A percentile compares a stretch with the other conserved stretches of the same genome.
These are phyloP conservation scores for Skeletonema potamos DNA, from an alignment of 108 stramenopile genomes.

Conservation along the genomic window DNA sequence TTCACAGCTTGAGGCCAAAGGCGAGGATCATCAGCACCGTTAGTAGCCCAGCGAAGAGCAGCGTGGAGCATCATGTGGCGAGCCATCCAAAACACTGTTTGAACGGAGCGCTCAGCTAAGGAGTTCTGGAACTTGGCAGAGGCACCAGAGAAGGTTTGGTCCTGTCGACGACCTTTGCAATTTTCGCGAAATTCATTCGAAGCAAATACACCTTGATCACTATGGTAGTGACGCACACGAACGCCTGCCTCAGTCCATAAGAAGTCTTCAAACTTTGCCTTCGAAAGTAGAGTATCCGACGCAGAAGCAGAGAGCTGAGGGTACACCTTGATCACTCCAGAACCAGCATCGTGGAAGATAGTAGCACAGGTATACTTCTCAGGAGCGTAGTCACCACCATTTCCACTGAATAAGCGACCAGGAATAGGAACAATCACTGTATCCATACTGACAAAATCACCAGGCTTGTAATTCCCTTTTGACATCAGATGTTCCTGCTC, in stretches of 20 bases:
- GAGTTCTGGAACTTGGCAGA: constrained; percentile 53
- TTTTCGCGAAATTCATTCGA: constrained; percentile 1
- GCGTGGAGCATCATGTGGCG: constrained; percentile 45
- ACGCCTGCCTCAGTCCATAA: constrained; percentile 5
- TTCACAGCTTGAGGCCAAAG: constrained; percentile 57
- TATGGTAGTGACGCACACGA: constrained; percentile 20
- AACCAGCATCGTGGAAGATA: constrained; percentile 43
- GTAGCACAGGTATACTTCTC: constrained; percentile 25
- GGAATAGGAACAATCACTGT: constrained; percentile 16
- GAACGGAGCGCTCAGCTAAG: constrained; percentile 37
- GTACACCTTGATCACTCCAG: constrained; percentile 9
- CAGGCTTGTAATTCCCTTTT: constrained; percentile 6
- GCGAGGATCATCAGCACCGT: background rate
- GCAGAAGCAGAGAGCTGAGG: constrained; percentile 32
- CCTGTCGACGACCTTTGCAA: background rate
- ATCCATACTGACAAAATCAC: constrained; percentile 44
- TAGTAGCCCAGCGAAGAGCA: constrained; percentile 33
- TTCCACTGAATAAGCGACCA: constrained; percentile 26
- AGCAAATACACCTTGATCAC: constrained; percentile 38
- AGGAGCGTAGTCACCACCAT: constrained; percentile 23
- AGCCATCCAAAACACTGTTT: constrained; percentile 37
- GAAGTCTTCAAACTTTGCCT: constrained; percentile 32
- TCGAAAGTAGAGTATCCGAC: constrained; percentile 36
- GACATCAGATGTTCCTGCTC: background rate
- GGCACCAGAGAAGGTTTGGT: constrained; percentile 34